Evolutionary conservation across 306 rosid genomes (phyloP), one percentile per base, ranked within the genome.

Genomic region (Glycyrrhiza uralensis): DNA sequence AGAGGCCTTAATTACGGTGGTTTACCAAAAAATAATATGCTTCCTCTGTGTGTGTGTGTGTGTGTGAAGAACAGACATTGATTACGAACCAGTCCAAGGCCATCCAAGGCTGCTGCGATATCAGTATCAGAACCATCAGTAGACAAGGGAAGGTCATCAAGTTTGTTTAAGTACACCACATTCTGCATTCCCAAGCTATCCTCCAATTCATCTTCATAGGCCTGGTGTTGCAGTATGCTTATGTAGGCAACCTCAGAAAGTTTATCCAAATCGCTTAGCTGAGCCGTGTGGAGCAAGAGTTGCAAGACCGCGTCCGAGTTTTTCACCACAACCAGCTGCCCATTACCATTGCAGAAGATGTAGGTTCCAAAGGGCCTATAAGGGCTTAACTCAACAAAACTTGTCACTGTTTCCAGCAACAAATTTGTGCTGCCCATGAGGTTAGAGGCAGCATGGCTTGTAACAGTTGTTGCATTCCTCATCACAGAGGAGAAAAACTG

Each of bases 11-110:
- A n/a, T n/a, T n/a, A n/a, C n/a, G n/a, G n/a, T n/a, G n/a, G n/a
- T n/a, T n/a, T n/a, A n/a, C n/a, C n/a, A n/a, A n/a, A n/a, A n/a
- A n/a, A n/a, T n/a, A n/a, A n/a, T n/a, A n/a, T n/a, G n/a, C n/a
- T n/a, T n/a, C n/a, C n/a, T n/a, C n/a, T n/a, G n/a, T n/a, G n/a
- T n/a, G n/a, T n/a, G n/a, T n/a, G n/a, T n/a, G n/a, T n/a, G n/a
- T n/a, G n/a, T n/a, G n/a, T n/a, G n/a, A n/a, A n/a, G n/a, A 8
- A 14, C 5, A 59, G 6, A 66, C 30, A 58, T 78, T 69, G 45
- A 42, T 83, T 73, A 91, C 98, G 79, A 87, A 91, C 98, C 82
- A 93, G 78, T 79, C 91, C 98, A 66, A 93, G 86, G 32, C 80
- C 87, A 42, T 83, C 79, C 73, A 89, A 84, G 54, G 88, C 87